phyloP scores from a whole-genome alignment of 306 rosid species.

The Mimosa bimucronata region DNA sequence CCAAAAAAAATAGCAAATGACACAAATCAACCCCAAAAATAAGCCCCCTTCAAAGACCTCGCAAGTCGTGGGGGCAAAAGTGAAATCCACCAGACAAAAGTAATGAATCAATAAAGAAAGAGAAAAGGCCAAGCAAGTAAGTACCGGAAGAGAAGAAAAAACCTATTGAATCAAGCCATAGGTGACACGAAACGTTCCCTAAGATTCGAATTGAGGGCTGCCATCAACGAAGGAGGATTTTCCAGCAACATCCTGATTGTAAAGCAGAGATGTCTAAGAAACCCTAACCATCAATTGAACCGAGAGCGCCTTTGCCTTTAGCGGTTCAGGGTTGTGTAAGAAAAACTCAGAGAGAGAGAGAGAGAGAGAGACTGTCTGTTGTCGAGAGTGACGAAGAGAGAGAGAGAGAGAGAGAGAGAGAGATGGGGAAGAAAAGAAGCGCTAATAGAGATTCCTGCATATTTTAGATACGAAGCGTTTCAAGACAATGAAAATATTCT shows the following conservation, averaged over 20 bases:
- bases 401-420: neutral
- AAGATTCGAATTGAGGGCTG: conserved; percentile 5
- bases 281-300: conserved; percentile 68
- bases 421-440: conserved; percentile 3
- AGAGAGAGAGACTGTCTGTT: conserved; percentile 12
- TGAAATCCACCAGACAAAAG: neutral
- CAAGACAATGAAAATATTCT: neutral
- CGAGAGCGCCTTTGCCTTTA: conserved; percentile 38
- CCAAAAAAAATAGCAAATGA: neutral
- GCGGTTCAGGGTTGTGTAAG: conserved; percentile 31
- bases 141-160: conserved; percentile 33
- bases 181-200: neutral
- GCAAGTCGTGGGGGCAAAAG: no score
- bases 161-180: conserved; percentile 41
- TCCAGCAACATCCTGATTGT: conserved; percentile 20
- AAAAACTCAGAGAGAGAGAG: conserved; percentile 7
- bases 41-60: neutral
- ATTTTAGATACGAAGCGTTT: conserved; percentile 49
- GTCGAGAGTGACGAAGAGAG: neutral
- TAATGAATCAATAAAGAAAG: neutral
- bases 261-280: conserved; percentile 49
- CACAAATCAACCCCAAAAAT: neutral
- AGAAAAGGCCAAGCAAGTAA: neutral
- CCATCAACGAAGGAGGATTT: conserved; percentile 1
- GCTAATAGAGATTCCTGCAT: conserved; percentile 15